Evolutionary conservation across 805 yeast species (phyloP).

Genomic region (Saccharomycopsis amapae): DNA sequence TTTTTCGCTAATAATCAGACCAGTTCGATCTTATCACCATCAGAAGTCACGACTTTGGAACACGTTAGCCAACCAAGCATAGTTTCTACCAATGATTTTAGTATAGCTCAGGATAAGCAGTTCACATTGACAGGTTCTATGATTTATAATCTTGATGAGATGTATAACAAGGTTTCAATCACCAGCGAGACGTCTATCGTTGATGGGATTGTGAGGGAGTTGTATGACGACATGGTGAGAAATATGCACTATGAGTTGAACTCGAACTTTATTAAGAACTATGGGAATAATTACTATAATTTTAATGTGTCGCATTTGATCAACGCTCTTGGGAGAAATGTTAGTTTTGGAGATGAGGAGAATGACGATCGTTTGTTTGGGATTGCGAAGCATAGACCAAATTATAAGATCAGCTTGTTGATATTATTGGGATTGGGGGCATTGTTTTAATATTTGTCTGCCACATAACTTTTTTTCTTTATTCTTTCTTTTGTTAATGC

Average conservation of each 20-base stretch:
- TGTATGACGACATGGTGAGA: constrained; percentile 18
- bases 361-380: constrained; percentile 8
- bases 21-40: constrained; percentile 10
- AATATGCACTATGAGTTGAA: constrained; percentile 18
- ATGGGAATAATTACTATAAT: constrained; percentile 5
- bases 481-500: no score
- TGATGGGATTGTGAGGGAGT: constrained; percentile 14
- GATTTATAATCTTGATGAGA: constrained; percentile 16
- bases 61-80: neutral
- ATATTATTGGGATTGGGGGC: constrained; percentile 16
- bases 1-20: constrained; percentile 13
- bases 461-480: no score
- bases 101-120: constrained; percentile 12
- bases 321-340: constrained; percentile 9
- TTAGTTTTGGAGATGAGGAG: neutral
- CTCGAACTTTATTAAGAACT: constrained; percentile 1
- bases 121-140: constrained; percentile 18
- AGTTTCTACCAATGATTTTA: neutral
- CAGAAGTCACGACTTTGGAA: constrained; percentile 1
- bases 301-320: constrained; percentile 13
- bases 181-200: constrained; percentile 12
- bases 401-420: constrained; percentile 12
- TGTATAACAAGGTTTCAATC: constrained; percentile 17
- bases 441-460: constrained; percentile 6
- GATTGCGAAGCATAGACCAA: neutral